Base-by-base conservation (phyloP, 1,139 yeast species). In the Yamadazyma spencermartinsiae region DNA sequence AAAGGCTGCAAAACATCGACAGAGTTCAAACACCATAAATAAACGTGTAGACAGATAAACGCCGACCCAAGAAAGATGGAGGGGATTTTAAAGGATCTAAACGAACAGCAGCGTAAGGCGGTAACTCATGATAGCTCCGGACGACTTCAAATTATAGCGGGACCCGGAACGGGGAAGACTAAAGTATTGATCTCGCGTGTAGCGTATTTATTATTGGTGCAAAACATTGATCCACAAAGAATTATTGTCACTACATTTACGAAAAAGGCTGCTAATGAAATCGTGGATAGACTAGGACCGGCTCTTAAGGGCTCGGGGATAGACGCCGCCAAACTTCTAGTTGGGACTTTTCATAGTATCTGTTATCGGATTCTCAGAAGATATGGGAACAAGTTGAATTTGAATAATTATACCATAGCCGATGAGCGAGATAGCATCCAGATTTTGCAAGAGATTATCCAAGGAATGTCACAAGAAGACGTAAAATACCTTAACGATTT, bases 131-230 rank as follows among this genome's bases (percentile, higher is more conserved):
- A 83, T 0, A 52, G 66, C 2, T 53, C 62, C 15, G 78, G 80
- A 1, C 72, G 75, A 19, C 64, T 88, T 29, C 95, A 87, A 55
- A 80, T 90, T 20, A 72, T 89, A 24, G 97, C 97, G 0, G 97
- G 97, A 0, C 97, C 97, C 0, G 97, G 98, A 2, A 85, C 81
- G 0, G 90, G 90, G 4, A 86, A 89, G 58, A 89, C 97, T 3
- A 86, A 82, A 52, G 90, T 90, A 2, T 63, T 90, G 32, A 80
- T 87, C 0, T 72, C 89, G 1, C 68, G 96, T 33, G 94, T 88
- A 7, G 94, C 94, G 0, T 76, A 80, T 54, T 65, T 89, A 25
- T 52, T 87, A 17, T 48, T 78, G 2, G 61, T 72, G 9, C 74
- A 78, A 26, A 55, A 68, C 2, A 60, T 82, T 1, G 61, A 68